These are phyloP conservation scores for Harrya chromipes DNA, from an alignment of 768 basidiomycete genomes.

Conservation along the genomic window DNA sequence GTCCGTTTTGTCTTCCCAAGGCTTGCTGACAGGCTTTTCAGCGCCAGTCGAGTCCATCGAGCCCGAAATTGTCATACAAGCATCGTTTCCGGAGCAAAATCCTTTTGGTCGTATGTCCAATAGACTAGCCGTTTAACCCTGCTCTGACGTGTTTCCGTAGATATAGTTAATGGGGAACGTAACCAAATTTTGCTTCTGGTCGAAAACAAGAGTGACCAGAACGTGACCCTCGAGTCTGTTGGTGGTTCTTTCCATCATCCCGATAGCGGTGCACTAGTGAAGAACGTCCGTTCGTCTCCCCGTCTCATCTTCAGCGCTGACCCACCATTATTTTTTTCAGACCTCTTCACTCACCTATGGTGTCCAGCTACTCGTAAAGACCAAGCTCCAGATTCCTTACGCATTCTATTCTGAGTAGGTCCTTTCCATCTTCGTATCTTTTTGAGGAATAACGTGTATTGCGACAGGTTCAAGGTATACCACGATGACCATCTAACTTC, in stretches of 20 bases:
- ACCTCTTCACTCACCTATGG: slow-evolving; percentile 54
- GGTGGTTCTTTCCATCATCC: slow-evolving; percentile 68
- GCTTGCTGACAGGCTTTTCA: slow-evolving; percentile 8
- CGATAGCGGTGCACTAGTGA: slow-evolving; percentile 59
- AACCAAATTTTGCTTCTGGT: slow-evolving; percentile 63
- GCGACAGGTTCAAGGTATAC: slow-evolving; percentile 57
- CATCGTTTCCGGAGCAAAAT: slow-evolving; percentile 68
- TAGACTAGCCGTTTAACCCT: slow-evolving; percentile 1
- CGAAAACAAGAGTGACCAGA: slow-evolving; percentile 73
- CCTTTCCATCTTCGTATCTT: neutral
- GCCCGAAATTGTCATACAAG: slow-evolving; percentile 52
- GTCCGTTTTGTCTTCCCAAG: neutral
- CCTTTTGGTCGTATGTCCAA: slow-evolving; percentile 67
- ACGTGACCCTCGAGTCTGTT: slow-evolving; percentile 63
- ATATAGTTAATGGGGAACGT: slow-evolving; percentile 80
- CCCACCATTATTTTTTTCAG: slow-evolving; percentile 35
- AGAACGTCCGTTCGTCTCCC: slow-evolving; percentile 54
- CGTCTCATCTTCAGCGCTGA: neutral
- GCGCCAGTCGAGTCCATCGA: slow-evolving; percentile 36
- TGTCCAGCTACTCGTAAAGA: slow-evolving; percentile 49
- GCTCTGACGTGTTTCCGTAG: slow-evolving; percentile 37
- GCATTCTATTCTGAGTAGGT: slow-evolving; percentile 81
- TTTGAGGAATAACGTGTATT: slow-evolving; percentile 4
- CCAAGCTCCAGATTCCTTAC: slow-evolving; percentile 67
- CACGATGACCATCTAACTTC: neutral